phyloP scores from a whole-genome alignment of 75 land plant genomes.

The Cupressus sempervirens region DNA sequence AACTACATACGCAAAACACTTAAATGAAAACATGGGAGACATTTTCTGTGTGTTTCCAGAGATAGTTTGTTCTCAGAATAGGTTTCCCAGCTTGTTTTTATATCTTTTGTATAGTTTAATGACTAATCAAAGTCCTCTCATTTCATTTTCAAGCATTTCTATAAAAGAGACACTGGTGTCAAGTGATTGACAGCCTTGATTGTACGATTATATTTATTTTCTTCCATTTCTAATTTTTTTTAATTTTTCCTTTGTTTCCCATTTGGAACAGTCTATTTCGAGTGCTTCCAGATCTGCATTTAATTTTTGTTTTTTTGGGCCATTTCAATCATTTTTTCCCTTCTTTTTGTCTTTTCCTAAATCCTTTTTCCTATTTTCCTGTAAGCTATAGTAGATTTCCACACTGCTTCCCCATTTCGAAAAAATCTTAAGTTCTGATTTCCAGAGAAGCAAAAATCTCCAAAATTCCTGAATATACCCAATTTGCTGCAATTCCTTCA shows the following conservation, averaged over 20 bases:
- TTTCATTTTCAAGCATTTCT: background rate
- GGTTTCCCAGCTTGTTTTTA: background rate
- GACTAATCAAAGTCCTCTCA: too few relatives aligned
- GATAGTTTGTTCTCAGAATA: too few relatives aligned
- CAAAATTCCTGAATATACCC: too few relatives aligned
- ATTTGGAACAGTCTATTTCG: background rate
- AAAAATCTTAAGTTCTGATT: too few relatives aligned
- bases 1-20: background rate
- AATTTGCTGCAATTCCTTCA: too few relatives aligned
- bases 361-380: background rate
- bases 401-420: background rate
- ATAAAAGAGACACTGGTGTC: background rate
- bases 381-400: background rate
- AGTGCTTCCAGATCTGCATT: background rate
- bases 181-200: background rate
- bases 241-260: background rate
- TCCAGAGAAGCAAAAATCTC: too few relatives aligned
- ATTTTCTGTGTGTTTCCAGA: background rate
- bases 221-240: too few relatives aligned
- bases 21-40: background rate
- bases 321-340: too few relatives aligned
- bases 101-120: too few relatives aligned
- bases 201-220: too few relatives aligned
- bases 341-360: too few relatives aligned
- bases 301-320: background rate